Evolutionary conservation across 2,329 filamentous ascomycete species (phyloP).

Genomic region (Rutstroemia sp.): DNA sequence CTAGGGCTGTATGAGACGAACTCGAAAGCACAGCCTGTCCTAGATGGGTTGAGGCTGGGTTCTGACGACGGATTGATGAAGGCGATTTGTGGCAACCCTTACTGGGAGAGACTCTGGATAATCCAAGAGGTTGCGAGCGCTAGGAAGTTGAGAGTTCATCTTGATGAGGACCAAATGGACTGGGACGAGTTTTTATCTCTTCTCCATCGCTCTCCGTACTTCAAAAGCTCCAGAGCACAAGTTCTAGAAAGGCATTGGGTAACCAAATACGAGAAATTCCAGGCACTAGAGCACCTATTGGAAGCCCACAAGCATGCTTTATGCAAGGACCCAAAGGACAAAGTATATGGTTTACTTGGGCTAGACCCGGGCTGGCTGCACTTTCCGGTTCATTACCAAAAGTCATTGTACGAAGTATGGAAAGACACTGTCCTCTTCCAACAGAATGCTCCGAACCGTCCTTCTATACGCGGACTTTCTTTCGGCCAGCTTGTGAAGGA

Average conservation of each 20-base stretch:
- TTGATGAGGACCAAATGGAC: slow-evolving; percentile 12
- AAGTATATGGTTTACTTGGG: slow-evolving; percentile 28
- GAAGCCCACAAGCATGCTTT: slow-evolving; percentile 19
- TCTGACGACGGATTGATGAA: not conserved
- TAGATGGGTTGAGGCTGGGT: not conserved
- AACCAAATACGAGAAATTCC: slow-evolving; percentile 9
- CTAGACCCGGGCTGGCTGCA: slow-evolving; percentile 22
- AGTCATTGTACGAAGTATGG: slow-evolving; percentile 25
- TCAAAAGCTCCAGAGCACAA: not conserved
- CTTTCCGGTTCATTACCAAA: slow-evolving; percentile 27
- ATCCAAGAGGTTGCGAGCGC: slow-evolving; percentile 27
- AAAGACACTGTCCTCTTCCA: slow-evolving; percentile 25
- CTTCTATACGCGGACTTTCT: not conserved
- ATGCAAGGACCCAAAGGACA: slow-evolving; percentile 27
- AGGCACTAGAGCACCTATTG: slow-evolving; percentile 20
- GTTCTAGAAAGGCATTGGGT: slow-evolving; percentile 15
- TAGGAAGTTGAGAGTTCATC: slow-evolving; percentile 20
- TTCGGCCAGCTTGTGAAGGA: slow-evolving; percentile 8
- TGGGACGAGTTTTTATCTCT: not conserved
- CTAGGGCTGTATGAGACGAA: not conserved
- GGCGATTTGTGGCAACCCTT: slow-evolving; percentile 14
- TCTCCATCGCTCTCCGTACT: not conserved
- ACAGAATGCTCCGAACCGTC: slow-evolving; percentile 5
- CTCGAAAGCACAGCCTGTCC: not conserved
- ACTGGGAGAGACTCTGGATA: slow-evolving; percentile 23